Base-by-base conservation (phyloP, 2,329 filamentous ascomycete species). In the Waltergamsia citrina region DNA sequence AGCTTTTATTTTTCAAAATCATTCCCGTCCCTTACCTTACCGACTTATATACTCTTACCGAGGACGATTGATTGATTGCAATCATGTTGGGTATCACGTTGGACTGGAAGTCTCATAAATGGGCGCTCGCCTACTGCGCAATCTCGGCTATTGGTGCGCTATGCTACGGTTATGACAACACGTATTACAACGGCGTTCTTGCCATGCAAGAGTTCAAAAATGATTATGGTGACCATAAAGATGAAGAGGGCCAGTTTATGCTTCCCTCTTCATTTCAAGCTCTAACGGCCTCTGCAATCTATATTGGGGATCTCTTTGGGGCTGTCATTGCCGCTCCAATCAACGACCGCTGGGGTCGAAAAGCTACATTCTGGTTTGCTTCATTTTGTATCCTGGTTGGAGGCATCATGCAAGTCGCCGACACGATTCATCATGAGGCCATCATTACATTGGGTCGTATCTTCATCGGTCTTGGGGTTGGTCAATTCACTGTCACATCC, bases 261-360 rank as follows among this genome's bases (percentile, higher is more conserved):
- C n/a, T n/a, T n/a, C n/a, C n/a, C n/a, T n/a, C 43, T 8, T 43
- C 43, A 10, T 46, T 46, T 31, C 41, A 44, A 8, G 51, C 54
- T 6, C 35, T 57, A 5, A 52, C 52, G 6, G 44, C 53, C 6
- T 54, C 51, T 14, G 51, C 50, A 29, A 58, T 58, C 44, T 52
- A 56, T 35, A 49, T 59, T 10, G 55, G 54, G 18, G 55, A 59
- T 29, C 43, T 56, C 3, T 19, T 54, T 21, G 55, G 55, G 9
- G 47, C 54, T 6, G 36, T 57, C 4, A n/a, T 41, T 5, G 42
- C 54, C 9, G 55, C 53, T 3, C 54, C 52, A 5, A 48, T 56
- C 34, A 58, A 57, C 38, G 53, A 57, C 33, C 26, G 32, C 24
- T 48, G 43, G 27, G 55, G 55, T 17, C 47, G 54, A n/a, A 51